Percentiles rank a stretch among this genome's conserved stretches.
These are phyloP conservation scores for Geotrichum reessii DNA, from an alignment of 1,139 yeast species.

Conservation along the genomic window DNA sequence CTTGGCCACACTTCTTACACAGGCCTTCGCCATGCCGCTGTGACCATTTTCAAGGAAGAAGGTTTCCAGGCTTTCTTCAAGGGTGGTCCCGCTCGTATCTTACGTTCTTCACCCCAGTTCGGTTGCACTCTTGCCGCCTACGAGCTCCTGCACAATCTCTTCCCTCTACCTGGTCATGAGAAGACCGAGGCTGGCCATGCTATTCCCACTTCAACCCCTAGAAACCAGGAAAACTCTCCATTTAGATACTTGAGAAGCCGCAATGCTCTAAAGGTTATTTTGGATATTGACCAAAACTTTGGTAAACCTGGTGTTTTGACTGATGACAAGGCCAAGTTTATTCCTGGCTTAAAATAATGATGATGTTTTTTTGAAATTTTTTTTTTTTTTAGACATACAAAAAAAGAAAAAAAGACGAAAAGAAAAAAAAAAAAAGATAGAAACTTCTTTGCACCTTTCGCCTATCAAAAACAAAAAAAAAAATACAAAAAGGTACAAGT, in stretches of 20 bases:
- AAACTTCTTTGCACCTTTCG: not conserved
- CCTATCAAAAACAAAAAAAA: not conserved
- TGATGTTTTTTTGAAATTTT: not conserved
- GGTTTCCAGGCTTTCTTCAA: constrained; percentile 80
- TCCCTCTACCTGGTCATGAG: constrained; percentile 47
- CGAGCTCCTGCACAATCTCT: constrained; percentile 65
- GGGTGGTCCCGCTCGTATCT: constrained; percentile 92
- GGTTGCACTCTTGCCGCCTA: constrained; percentile 96
- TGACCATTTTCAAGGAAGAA: constrained; percentile 71
- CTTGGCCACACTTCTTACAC: constrained; percentile 70
- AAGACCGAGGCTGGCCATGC: constrained; percentile 42
- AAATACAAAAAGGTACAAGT: too few species aligned
- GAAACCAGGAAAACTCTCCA: constrained; percentile 28
- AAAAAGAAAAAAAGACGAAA: not conserved
- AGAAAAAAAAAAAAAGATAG: not conserved
- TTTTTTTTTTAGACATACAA: not conserved
- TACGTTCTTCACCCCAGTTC: constrained; percentile 95
- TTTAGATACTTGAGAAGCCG: constrained; percentile 40
- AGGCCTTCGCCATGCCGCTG: constrained; percentile 73
- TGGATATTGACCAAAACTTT: constrained; percentile 44
- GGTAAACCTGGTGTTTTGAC: constrained; percentile 38
- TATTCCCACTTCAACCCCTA: constrained; percentile 36
- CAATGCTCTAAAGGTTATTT: constrained; percentile 41
- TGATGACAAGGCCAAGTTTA: constrained; percentile 28
- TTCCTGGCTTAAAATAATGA: constrained; percentile 27